Conservation (phyloP, 2,329 filamentous ascomycete species). For the Seiridium cupressi region DNA sequence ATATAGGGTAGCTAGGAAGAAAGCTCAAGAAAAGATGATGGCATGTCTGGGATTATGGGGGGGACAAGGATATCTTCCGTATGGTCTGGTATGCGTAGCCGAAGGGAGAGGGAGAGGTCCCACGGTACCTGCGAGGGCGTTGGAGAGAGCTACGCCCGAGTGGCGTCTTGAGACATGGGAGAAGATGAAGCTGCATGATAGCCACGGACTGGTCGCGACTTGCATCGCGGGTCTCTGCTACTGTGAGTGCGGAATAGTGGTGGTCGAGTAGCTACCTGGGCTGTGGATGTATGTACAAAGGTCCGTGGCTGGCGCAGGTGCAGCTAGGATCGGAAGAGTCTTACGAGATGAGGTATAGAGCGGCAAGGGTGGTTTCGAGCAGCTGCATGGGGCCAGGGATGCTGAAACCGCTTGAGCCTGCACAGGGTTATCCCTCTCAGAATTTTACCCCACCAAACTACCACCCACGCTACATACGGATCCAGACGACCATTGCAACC, state of each 20-base stretch:
- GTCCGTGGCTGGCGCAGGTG: slow-evolving; percentile 5
- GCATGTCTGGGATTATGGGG: slow-evolving; percentile 3
- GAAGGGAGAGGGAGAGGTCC: slow-evolving; percentile 12
- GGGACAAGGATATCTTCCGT: slow-evolving; percentile 17
- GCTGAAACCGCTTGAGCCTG: slow-evolving; percentile 28
- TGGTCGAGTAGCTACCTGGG: too few species aligned
- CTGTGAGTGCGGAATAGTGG: not conserved
- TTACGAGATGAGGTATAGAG: slow-evolving; percentile 24
- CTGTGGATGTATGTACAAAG: not conserved
- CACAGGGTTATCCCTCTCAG: slow-evolving; percentile 16
- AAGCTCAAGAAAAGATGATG: not conserved
- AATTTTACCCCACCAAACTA: not conserved
- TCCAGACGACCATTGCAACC: not conserved
- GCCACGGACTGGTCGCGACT: not conserved
- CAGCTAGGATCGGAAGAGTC: slow-evolving; percentile 9
- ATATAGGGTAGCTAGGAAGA: slow-evolving; percentile 12
- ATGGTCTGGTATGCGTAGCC: slow-evolving; percentile 11
- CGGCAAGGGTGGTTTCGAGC: slow-evolving; percentile 18
- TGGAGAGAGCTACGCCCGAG: not conserved
- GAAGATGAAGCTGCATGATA: slow-evolving; percentile 5
- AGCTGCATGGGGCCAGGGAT: slow-evolving; percentile 27
- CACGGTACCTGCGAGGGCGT: slow-evolving; percentile 2
- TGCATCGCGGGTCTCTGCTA: not conserved
- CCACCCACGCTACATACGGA: not conserved
- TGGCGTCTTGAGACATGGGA: slow-evolving; percentile 4